Base-by-base conservation (phyloP, 495 filamentous ascomycete species). In the Podospora anserina region DNA sequence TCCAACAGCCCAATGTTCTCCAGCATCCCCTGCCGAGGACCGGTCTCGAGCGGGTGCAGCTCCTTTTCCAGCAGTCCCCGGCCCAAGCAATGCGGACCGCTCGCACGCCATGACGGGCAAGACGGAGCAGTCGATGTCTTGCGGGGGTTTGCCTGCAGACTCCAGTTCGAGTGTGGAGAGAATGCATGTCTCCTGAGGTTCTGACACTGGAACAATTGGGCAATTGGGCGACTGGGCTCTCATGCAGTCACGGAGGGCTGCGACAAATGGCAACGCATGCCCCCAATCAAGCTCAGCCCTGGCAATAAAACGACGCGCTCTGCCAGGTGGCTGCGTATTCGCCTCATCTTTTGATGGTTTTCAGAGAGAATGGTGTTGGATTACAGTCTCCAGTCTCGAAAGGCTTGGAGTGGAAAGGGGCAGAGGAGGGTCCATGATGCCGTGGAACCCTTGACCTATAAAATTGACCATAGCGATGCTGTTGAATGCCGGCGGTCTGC, bases 21-120 rank as follows among this genome's bases (percentile, higher is more conserved):
- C 69, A 69, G 72, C 74, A 70, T 71, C 69, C 71, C 67, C 64
- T 66, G 66, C 63, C 70, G 60, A 64, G 58, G 61, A 59, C 34
- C 18, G 19, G 56, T 66, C 44, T 65, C 15, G 69, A 62, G 58
- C 60, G 49, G 65, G 60, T 65, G 49, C 64, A 18, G 64, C 65
- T 69, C 63, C 63, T 28, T 28, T 7, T 27, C 23, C 59, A 70
- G 44, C 57, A 60, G 39, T 23, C 68, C 68, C 64, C 54, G 64
- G 64, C 68, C 68, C 44, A 30, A 30, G 60, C 34, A 66, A 28
- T 49, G 61, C 30, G 30, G 61, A 63, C 61, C 61, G 61, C 19
- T 19, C 15, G 34, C 32, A 39, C 34, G 61, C 61, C 30, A 63
- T 63, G 61, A 19, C 28, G 30, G n/a, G 9, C 28, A 63, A 63